Evolutionary conservation across 2,329 filamentous ascomycete species (phyloP), one percentile per base, ranked within the genome.

Genomic region (Fusarium circinatum): DNA sequence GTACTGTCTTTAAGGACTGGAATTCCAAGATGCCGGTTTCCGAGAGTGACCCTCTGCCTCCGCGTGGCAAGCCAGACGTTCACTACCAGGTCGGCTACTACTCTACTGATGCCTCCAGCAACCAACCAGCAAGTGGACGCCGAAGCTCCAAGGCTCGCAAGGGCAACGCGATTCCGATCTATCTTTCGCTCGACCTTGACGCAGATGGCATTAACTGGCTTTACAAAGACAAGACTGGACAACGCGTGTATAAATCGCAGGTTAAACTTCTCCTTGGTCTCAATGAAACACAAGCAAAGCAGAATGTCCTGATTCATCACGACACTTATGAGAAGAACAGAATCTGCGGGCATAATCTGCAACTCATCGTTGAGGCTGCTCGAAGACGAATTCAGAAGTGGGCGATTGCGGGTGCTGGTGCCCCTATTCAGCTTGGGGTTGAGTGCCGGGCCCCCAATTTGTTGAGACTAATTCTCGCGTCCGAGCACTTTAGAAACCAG

Each of bases 321-420:
- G 62, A 67, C n/a, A 28, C 9, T 7, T 47, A 24, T 13, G 62
- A 67, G 32, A 67, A 26, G 38, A 66, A 66, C 9, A 41, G 47
- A 36, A 36, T 67, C 32, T 59, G 32, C 9, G 36, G 36, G 3
- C 42, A 62, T 14, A 62, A 68, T 28, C 26, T 34, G 4, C 36
- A 42, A 13, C 64, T 68, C 24, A 62, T 68, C n/a, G 20, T 68
- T 22, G 45, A 62, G 3, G 55, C 65, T 28, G 64, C 64, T 20
- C 39, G 64, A 30, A 56, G 65, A 26, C 49, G 65, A 8, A 42
- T 68, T n/a, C 11, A 39, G 13, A 68, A 61, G 15, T 68, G 62
- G 62, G 41, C 45, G 18, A 42, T 15, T 18, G 47, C 54, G 6
- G 62, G 64, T 28, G 41, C 44, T 44, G 62, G 30, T 12, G 12